Percentiles rank a stretch among this genome's conserved stretches.
These are phyloP conservation scores for Solanum ossicruentum DNA, from an alignment of 257 asterid species.

Conservation along the genomic window DNA sequence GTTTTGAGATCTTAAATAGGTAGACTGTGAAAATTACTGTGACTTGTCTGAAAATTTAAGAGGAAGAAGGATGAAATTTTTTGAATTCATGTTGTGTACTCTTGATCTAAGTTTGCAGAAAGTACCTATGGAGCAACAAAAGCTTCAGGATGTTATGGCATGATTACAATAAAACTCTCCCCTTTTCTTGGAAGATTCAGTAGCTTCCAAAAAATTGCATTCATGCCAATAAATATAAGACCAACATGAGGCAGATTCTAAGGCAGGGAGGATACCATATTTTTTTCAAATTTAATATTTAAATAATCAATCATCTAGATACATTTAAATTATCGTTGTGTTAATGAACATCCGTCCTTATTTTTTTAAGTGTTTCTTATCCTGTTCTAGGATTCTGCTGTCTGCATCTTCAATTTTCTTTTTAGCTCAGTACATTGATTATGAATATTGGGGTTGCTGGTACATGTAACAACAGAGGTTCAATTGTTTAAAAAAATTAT, in stretches of 20 bases:
- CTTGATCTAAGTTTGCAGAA: not conserved
- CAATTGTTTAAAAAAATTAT: not conserved
- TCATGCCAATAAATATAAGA: not conserved
- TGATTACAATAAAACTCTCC: not conserved
- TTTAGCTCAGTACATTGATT: not conserved
- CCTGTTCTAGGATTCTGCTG: not conserved
- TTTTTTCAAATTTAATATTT: not conserved
- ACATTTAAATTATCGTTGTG: not conserved
- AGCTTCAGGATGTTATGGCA: not conserved
- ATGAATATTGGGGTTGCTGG: not conserved
- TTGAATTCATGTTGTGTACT: not conserved
- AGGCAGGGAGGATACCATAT: not conserved
- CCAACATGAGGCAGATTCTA: not conserved
- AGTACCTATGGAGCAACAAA: not conserved
- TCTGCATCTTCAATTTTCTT: not conserved
- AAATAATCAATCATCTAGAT: not conserved
- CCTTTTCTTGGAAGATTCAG: not conserved
- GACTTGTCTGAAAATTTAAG: not conserved
- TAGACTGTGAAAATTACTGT: not conserved
- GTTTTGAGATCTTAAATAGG: not conserved
- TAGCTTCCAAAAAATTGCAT: not conserved
- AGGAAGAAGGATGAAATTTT: not conserved
- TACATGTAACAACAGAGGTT: not conserved
- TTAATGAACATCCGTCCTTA: no score
- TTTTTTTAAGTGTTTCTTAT: no score